Base-by-base conservation (phyloP, 208 protist genomes). In the Acanthamoeba castellanii region DNA sequence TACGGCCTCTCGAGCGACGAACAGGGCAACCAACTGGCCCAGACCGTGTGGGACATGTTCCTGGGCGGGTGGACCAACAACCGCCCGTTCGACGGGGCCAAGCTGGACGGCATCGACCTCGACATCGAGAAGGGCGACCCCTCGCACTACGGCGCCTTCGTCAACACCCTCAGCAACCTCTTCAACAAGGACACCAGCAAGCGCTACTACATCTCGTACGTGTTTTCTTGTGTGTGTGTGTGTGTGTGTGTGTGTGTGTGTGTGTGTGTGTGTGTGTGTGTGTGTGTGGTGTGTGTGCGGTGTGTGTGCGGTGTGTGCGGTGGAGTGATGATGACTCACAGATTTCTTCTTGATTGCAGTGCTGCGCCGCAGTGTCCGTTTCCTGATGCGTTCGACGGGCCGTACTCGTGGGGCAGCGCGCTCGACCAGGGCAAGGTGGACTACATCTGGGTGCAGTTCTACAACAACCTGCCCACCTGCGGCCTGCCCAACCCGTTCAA, bases 311-410 rank as follows among this genome's bases (percentile, higher is more conserved):
- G n/a, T n/a, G n/a, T n/a, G n/a, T n/a, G n/a, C n/a, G 72, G 57
- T 95, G 27, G n/a, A 6, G 72, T 81, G 11, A 81, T 27, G 5
- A 68, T 1, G 37, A 42, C 37, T 47, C 45, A 47, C 45, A 47
- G 4, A 2, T 13, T 47, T 4, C 45, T 2, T 42, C 37, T 47
- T 11, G 47, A 52, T 45, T 7, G 27, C 61, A 72, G 55, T 7
- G 95, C 87, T 42, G 95, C 95, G 47, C 95, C 95, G 13, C 95
- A 96, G 91, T 96, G 95, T 30, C 95, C 95, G 30, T 96, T 84
- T 76, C 95, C 95, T 22, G 95, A 96, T 34, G 88, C 95, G 20
- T 96, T 76, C 55, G 34, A 95, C 8, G 68, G 74, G 3, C 76
- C 95, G 14, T 55, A 42, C 64, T 45, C 52, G 13, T 45, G 25